Percentiles rank a stretch among this genome's conserved stretches.
phyloP scores from a whole-genome alignment of 768 basidiomycete species.

The Russula brevipes region DNA sequence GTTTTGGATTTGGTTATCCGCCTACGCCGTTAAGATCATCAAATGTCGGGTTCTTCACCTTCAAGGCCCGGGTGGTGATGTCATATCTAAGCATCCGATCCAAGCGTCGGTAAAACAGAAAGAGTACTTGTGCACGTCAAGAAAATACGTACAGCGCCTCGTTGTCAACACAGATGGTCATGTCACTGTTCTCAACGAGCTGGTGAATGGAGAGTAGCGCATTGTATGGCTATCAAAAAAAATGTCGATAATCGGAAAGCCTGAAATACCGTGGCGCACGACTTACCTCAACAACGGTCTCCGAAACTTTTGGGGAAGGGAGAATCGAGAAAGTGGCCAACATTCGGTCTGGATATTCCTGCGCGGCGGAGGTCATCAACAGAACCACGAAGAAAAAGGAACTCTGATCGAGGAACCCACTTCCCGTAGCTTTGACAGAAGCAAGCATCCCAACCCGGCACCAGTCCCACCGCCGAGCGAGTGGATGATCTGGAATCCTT shows the following conservation, averaged over 20 bases:
- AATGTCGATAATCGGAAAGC: no score
- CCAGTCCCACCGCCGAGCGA: slow-evolving; percentile 92
- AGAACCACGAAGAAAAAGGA: slow-evolving; percentile 8
- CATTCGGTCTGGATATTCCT: slow-evolving; percentile 54
- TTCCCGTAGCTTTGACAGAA: slow-evolving; percentile 79
- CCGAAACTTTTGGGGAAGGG: slow-evolving; percentile 51
- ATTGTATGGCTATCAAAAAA: slow-evolving; percentile 61
- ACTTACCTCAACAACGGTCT: slow-evolving; percentile 50
- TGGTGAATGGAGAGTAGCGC: slow-evolving; percentile 81
- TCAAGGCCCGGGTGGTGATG: slow-evolving; percentile 59
- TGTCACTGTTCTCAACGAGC: slow-evolving; percentile 81
- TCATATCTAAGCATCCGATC: slow-evolving; percentile 50
- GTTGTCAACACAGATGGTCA: slow-evolving; percentile 83
- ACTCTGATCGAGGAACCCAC: slow-evolving; percentile 34
- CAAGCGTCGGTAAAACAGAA: neutral
- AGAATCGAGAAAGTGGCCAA: slow-evolving; percentile 50
- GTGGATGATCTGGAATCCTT: slow-evolving; percentile 87
- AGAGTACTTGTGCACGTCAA: neutral
- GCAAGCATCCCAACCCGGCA: slow-evolving; percentile 74
- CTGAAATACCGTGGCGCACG: neutral
- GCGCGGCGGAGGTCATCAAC: slow-evolving; percentile 31
- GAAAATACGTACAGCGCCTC: slow-evolving; percentile 64
- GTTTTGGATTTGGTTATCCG: neutral
- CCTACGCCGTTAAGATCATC: slow-evolving; percentile 64
- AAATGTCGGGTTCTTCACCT: slow-evolving; percentile 60